phyloP scores from a whole-genome alignment of 768 basidiomycete species.

The Coprinopsis cinerea region DNA sequence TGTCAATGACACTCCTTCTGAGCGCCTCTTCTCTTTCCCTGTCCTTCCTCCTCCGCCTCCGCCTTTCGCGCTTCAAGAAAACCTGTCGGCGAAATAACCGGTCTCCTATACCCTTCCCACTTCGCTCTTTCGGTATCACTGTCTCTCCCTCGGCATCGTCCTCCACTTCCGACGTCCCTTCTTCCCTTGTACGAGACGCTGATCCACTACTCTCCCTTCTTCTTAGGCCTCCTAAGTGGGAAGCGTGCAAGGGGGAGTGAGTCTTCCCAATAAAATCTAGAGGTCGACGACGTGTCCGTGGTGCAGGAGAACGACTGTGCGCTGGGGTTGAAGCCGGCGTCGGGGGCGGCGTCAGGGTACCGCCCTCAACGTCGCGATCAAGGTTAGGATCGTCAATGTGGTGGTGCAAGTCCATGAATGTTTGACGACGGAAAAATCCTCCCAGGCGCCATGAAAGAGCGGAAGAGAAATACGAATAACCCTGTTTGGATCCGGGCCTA shows the following conservation, averaged over 20 bases:
- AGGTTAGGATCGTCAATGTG: neutral
- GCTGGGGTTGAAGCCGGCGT: neutral
- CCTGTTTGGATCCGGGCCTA: no score
- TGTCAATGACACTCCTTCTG: neutral
- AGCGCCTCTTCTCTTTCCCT: neutral
- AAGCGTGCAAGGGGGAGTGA: constrained; percentile 3
- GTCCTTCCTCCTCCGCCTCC: neutral
- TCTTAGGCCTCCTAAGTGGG: neutral
- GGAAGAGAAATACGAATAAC: no score
- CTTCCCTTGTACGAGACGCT: no score
- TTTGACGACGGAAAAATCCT: no score
- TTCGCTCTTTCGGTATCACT: no score
- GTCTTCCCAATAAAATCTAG: neutral
- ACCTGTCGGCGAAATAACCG: neutral
- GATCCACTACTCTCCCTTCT: neutral
- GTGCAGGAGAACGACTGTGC: neutral
- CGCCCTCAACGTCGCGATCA: neutral
- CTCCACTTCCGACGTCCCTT: no score
- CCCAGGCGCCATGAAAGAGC: no score
- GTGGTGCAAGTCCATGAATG: neutral
- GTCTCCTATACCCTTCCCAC: neutral
- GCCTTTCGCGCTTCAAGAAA: neutral
- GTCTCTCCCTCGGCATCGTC: no score
- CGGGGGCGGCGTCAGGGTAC: neutral
- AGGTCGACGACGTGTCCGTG: neutral